phyloP scores from a whole-genome alignment of 2,329 filamentous ascomycete species.

The Calonectria hongkongensis region DNA sequence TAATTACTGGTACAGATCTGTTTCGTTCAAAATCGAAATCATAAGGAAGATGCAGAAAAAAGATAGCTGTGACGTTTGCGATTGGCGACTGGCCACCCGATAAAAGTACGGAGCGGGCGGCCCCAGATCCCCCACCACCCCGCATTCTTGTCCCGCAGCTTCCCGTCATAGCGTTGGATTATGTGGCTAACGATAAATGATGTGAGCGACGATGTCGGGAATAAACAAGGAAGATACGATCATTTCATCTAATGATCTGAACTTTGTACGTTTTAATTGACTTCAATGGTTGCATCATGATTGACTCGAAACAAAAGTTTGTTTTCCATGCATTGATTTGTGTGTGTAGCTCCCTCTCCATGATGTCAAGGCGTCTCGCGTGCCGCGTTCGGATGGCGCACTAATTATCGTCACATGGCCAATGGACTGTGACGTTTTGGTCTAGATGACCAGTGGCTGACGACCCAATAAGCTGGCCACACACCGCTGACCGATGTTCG shows the following conservation, averaged over 20 bases:
- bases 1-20: not conserved
- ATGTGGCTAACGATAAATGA: not conserved
- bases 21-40: not conserved
- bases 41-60: not conserved
- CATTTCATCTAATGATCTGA: not conserved
- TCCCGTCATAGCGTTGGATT: not conserved
- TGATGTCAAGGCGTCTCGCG: not conserved
- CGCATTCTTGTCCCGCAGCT: not conserved
- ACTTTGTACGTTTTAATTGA: not conserved
- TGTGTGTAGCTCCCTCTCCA: not conserved
- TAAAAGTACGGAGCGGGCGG: not conserved
- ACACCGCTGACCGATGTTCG: conserved; percentile 8
- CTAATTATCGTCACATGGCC: not conserved
- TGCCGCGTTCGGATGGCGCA: not conserved
- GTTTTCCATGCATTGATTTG: not conserved
- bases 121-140: conserved; percentile 13
- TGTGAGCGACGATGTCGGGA: not conserved
- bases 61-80: not conserved
- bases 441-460: conserved; percentile 12
- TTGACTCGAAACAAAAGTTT: not conserved
- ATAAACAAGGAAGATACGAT: not conserved
- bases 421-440: not conserved
- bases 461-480: conserved; percentile 13
- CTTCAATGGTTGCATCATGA: not conserved
- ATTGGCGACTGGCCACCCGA: not conserved